Conservation (phyloP, 306 rosid genomes). For the Purshia tridentata region DNA sequence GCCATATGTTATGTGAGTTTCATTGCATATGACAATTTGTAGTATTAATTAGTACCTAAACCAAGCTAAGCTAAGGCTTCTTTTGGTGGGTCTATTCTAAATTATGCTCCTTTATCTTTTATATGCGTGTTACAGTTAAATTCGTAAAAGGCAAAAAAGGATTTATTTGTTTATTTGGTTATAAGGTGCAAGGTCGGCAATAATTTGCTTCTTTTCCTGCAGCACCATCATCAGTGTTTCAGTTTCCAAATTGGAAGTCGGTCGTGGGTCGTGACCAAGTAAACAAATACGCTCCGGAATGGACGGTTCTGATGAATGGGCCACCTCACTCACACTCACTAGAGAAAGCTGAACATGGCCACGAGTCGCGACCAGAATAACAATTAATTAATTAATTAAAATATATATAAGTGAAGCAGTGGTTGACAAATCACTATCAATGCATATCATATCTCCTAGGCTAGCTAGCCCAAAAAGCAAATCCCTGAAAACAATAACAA, state of each 20-base stretch:
- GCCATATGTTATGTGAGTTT: neutral
- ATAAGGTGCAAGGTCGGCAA: neutral
- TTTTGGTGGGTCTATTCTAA: neutral
- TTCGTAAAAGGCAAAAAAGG: neutral
- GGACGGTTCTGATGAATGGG: conserved; percentile 43
- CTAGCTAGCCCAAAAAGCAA: conserved; percentile 16
- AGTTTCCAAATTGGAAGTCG: conserved; percentile 4
- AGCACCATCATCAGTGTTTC: neutral
- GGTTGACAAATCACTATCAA: conserved; percentile 70
- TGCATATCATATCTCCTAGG: conserved; percentile 41
- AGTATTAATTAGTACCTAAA: neutral
- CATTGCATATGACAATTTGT: neutral
- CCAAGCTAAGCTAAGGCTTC: neutral
- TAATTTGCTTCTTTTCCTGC: neutral
- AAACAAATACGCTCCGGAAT: conserved; percentile 22
- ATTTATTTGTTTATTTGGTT: neutral
- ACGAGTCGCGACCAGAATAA: conserved; percentile 28
- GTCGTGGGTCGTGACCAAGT: conserved; percentile 18
- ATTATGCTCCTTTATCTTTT: neutral
- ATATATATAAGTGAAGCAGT: conserved; percentile 41
- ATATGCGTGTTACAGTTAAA: no score
- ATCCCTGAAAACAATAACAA: conserved; percentile 25
- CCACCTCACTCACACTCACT: conserved; percentile 25
- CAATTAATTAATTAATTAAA: neutral
- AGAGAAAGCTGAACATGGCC: conserved; percentile 30